A percentile compares a stretch with the other conserved stretches of the same genome.
Conservation (phyloP, 1,139 yeast species). For the Zygosaccharomyces sapae region DNA sequence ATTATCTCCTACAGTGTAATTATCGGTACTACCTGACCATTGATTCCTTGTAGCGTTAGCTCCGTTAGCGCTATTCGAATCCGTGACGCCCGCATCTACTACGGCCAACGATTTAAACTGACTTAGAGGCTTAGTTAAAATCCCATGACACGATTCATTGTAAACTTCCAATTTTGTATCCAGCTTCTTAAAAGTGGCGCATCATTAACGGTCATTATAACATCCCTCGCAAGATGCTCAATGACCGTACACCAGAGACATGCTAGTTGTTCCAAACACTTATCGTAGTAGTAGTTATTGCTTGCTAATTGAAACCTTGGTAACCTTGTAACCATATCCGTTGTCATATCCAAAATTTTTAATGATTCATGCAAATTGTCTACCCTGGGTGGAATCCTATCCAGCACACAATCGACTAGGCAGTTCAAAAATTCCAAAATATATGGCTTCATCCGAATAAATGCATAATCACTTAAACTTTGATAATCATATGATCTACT, state of each 20-base stretch:
- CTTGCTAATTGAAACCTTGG: constrained; percentile 71
- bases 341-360: constrained; percentile 63
- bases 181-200: constrained; percentile 40
- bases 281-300: constrained; percentile 65
- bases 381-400: constrained; percentile 76
- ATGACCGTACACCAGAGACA: constrained; percentile 70
- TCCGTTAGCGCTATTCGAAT: background rate
- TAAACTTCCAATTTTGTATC: constrained; percentile 54
- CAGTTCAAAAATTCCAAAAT: constrained; percentile 74
- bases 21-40: constrained; percentile 4
- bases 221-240: constrained; percentile 40
- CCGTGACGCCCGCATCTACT: constrained; percentile 11
- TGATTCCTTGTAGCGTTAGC: background rate
- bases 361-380: constrained; percentile 46
- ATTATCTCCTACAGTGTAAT: constrained; percentile 3
- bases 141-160: constrained; percentile 53
- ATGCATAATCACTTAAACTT: constrained; percentile 66
- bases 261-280: constrained; percentile 77
- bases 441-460: constrained; percentile 68
- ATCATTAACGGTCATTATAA: constrained; percentile 37
- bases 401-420: constrained; percentile 72
- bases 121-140: constrained; percentile 47
- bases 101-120: constrained; percentile 37
- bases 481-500: constrained; percentile 21
- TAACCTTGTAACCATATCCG: constrained; percentile 58